Evolutionary conservation across 345 rosid species (phyloP), one percentile per base, ranked within the genome.

Genomic region (Nasturtium officinale): DNA sequence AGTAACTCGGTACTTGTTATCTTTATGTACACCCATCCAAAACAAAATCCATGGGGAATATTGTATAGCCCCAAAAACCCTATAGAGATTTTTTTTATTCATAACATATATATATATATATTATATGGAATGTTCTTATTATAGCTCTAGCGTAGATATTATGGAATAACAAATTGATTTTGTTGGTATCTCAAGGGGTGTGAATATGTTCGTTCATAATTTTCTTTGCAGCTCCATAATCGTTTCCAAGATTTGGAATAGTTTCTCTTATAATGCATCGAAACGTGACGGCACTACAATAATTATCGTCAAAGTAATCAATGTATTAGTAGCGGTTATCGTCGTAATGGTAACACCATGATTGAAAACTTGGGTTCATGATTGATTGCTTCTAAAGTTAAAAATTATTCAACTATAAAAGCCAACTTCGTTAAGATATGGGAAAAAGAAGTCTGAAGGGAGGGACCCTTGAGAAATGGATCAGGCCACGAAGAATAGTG

Each of bases 31-130:
- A 20, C 54, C 35, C 42, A 40, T 12, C 66, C 21, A 26, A 51
- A 28, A 25, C n/a, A 53, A 58, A 33, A 9, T 8, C 13, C 51
- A 54, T 45, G 75, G 75, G 75, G 75, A 29, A 76, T 70, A 76
- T 54, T 76, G 79, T 69, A 69, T 76, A 76, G 75, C 65, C 79
- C 71, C 65, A 45, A 46, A 76, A 54, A 45, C 58, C 10, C 13
- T 45, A 46, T 69, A 69, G 65, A 43, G 7, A 21, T 62, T 51
- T 20, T 67, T 67, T 64, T 40, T 6, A 35, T 55, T 17, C 25
- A 23, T n/a, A n/a, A n/a, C n/a, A n/a, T n/a, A n/a, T n/a, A n/a
- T n/a, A n/a, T n/a, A n/a, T n/a, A n/a, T 37, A 54, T 50, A 52
- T 58, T 11, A 8, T 48, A 43, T 43, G 9, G 65, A 47, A 9